Evolutionary conservation across 208 protist species (phyloP).

Genomic region (Trichomonas vaginalis): DNA sequence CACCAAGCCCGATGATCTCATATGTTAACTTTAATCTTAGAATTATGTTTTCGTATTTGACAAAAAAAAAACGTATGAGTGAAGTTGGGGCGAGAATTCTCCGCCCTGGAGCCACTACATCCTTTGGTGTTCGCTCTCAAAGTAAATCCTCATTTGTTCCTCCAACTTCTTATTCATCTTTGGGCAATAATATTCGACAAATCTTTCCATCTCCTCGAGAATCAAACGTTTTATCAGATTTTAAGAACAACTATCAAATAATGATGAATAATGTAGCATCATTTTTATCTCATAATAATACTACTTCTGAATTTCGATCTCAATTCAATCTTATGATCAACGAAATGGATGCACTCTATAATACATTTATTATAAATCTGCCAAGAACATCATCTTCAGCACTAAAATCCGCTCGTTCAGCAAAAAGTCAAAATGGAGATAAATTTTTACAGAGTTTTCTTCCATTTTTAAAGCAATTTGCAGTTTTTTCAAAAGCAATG

Average conservation of each 20-base stretch:
- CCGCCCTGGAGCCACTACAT: not conserved
- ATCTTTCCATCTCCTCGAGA: not conserved
- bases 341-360: not conserved
- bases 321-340: not conserved
- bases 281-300: not conserved
- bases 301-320: not conserved
- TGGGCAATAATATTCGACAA: not conserved
- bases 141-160: not conserved
- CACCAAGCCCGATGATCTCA: too few species aligned
- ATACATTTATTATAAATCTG: not conserved
- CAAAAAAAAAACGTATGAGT: not conserved
- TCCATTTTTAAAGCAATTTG: not conserved
- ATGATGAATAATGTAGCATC: not conserved
- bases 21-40: too few species aligned
- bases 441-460: not conserved
- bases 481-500: not conserved
- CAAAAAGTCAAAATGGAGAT: not conserved
- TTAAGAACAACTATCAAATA: not conserved
- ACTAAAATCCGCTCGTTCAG: not conserved
- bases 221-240: not conserved
- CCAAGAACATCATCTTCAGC: not conserved
- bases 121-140: not conserved
- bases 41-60: too few species aligned
- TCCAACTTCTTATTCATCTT: not conserved
- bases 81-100: not conserved